Conservation (phyloP, 2,329 filamentous ascomycete genomes). For the Seiridium unicorne region DNA sequence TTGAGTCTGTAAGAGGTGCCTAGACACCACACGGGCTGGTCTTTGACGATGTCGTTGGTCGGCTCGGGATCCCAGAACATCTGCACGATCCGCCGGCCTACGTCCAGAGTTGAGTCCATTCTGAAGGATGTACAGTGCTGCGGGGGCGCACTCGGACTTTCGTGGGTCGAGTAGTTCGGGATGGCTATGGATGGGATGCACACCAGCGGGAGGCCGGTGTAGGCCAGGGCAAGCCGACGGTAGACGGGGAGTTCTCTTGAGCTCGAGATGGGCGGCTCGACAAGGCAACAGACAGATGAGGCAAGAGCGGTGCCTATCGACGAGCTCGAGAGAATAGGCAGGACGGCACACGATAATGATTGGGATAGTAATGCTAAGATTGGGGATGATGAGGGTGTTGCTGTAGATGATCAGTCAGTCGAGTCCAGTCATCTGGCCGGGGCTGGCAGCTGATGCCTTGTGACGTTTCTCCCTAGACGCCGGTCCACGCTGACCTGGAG, state of each 20-base stretch:
- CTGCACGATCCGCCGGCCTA: slow-evolving; percentile 80
- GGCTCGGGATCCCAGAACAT: slow-evolving; percentile 92
- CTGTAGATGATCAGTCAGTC: neutral
- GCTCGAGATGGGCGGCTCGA: neutral
- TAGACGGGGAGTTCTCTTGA: neutral
- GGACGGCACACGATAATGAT: neutral
- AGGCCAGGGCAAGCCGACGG: neutral
- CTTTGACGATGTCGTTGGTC: slow-evolving; percentile 67
- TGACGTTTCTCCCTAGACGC: neutral
- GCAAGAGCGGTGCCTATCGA: neutral
- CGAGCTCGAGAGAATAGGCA: neutral
- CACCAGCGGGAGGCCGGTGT: neutral
- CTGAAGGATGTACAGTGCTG: neutral
- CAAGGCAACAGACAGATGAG: neutral
- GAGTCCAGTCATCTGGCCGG: neutral
- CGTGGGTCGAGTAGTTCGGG: neutral
- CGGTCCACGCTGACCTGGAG: too few relatives aligned
- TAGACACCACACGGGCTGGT: slow-evolving; percentile 82
- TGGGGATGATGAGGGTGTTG: neutral
- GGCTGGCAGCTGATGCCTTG: neutral
- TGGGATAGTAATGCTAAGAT: neutral
- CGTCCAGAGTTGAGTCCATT: slow-evolving; percentile 57
- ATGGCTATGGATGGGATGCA: neutral
- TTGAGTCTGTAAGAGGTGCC: slow-evolving; percentile 51
- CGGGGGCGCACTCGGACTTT: too few relatives aligned